Percentiles rank a stretch among this genome's conserved stretches.
Conservation (phyloP, 495 filamentous ascomycete species). For the Aspergillus asperescens region DNA sequence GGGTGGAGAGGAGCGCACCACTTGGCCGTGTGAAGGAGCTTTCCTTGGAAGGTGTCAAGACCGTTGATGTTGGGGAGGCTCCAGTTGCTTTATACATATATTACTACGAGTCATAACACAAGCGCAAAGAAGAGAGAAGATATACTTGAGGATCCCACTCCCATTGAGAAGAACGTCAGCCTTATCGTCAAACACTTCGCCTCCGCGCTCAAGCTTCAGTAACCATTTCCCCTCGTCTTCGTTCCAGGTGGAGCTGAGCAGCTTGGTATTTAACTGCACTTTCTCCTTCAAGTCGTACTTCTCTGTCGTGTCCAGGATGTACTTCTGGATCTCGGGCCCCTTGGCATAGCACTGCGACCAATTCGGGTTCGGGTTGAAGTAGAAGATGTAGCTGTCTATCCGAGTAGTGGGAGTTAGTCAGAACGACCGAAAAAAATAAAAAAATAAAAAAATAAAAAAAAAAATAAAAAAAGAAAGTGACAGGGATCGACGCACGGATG, state of each 20-base stretch:
- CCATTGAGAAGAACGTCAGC: slow-evolving; percentile 43
- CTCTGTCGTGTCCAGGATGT: slow-evolving; percentile 46
- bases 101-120: background rate
- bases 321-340: slow-evolving; percentile 54
- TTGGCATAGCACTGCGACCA: slow-evolving; percentile 55
- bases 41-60: slow-evolving; percentile 42
- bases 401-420: too few relatives aligned
- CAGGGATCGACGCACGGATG: slow-evolving; percentile 50
- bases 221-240: slow-evolving; percentile 32
- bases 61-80: slow-evolving; percentile 47
- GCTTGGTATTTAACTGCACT: slow-evolving; percentile 37
- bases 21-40: slow-evolving; percentile 45
- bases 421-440: background rate
- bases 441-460: background rate
- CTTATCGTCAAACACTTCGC: slow-evolving; percentile 30
- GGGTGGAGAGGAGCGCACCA: slow-evolving; percentile 23
- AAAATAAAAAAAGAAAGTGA: background rate
- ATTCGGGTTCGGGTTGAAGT: slow-evolving; percentile 55
- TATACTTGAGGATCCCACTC: slow-evolving; percentile 24
- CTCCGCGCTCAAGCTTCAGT: slow-evolving; percentile 20
- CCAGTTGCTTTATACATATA: background rate
- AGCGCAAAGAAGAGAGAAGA: background rate
- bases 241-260: slow-evolving; percentile 47
- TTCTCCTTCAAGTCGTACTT: slow-evolving; percentile 51
- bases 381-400: slow-evolving; percentile 41